Evolutionary conservation across 306 rosid genomes (phyloP).

Genomic region (Hippophae tibetana): DNA sequence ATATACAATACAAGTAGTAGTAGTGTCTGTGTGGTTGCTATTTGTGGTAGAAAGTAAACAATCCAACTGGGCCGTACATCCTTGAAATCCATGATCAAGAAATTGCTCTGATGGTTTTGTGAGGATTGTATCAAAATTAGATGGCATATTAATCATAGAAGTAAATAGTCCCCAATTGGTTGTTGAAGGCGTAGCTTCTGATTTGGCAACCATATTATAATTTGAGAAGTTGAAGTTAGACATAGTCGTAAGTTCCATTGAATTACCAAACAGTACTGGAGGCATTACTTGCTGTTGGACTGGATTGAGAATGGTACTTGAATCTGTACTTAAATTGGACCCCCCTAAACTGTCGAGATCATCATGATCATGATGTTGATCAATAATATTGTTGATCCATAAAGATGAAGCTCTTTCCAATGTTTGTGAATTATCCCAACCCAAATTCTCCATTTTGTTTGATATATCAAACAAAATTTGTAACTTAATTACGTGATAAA

Average conservation of each 20-base stretch:
- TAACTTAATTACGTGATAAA: too few species aligned
- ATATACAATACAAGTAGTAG: constrained; percentile 22
- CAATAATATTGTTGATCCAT: constrained; percentile 30
- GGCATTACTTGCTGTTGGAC: constrained; percentile 32
- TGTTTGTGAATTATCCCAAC: constrained; percentile 41
- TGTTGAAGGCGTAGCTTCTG: too few species aligned
- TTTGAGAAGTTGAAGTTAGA: too few species aligned
- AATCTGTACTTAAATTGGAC: constrained; percentile 24
- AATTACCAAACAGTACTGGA: constrained; percentile 3
- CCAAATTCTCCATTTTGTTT: constrained; percentile 46
- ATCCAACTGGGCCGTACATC: constrained; percentile 20
- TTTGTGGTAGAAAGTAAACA: constrained; percentile 43
- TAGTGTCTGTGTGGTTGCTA: constrained; percentile 28
- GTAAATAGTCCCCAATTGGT: too few species aligned
- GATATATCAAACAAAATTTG: too few species aligned
- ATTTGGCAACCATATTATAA: too few species aligned
- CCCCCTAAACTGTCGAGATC: constrained; percentile 35
- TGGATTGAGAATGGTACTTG: constrained; percentile 21
- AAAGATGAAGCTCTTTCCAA: constrained; percentile 21
- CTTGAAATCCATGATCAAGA: constrained; percentile 14
- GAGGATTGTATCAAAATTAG: too few species aligned
- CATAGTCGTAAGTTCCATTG: constrained; percentile 19
- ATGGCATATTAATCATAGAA: too few species aligned
- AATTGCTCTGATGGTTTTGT: constrained; percentile 16
- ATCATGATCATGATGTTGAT: constrained; percentile 15